A percentile compares a stretch with the other conserved stretches of the same genome.
Conservation (phyloP, 2,329 filamentous ascomycete genomes). For the Phialophora tarda region DNA sequence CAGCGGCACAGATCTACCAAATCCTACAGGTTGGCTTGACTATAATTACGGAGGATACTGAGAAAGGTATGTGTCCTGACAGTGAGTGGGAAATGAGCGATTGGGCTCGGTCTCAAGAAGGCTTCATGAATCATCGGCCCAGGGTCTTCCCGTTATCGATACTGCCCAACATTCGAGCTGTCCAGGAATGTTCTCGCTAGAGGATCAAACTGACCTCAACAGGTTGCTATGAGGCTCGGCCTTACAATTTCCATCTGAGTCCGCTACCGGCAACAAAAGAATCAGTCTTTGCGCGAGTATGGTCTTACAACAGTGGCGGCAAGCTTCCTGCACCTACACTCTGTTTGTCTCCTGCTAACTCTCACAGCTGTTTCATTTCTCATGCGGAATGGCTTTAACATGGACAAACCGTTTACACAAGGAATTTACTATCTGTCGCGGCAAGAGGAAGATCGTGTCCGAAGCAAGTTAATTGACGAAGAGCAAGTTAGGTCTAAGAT, state of each 20-base stretch:
- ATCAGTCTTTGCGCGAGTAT: conserved; percentile 65
- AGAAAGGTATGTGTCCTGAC: conserved; percentile 49
- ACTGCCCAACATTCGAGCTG: background rate
- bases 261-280: conserved; percentile 59
- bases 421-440: conserved; percentile 69
- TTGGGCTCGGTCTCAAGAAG: background rate
- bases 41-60: conserved; percentile 63
- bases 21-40: conserved; percentile 72
- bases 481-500: conserved; percentile 41
- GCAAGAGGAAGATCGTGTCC: conserved; percentile 59
- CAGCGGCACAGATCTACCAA: conserved; percentile 66
- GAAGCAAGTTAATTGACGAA: conserved; percentile 53
- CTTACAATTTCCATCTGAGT: conserved; percentile 69
- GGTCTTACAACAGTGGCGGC: conserved; percentile 63
- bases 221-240: conserved; percentile 63
- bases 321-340: conserved; percentile 23
- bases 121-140: background rate
- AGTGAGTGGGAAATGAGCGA: background rate
- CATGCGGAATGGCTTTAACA: conserved; percentile 62
- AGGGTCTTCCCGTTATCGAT: background rate
- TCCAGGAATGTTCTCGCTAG: background rate
- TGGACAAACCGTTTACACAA: conserved; percentile 60
- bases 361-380: conserved; percentile 65
- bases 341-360: conserved; percentile 34
- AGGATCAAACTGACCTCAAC: conserved; percentile 15